These are phyloP conservation scores for Musa beccarii DNA, from an alignment of 176 grass and related monocot genomes.

Conservation along the genomic window DNA sequence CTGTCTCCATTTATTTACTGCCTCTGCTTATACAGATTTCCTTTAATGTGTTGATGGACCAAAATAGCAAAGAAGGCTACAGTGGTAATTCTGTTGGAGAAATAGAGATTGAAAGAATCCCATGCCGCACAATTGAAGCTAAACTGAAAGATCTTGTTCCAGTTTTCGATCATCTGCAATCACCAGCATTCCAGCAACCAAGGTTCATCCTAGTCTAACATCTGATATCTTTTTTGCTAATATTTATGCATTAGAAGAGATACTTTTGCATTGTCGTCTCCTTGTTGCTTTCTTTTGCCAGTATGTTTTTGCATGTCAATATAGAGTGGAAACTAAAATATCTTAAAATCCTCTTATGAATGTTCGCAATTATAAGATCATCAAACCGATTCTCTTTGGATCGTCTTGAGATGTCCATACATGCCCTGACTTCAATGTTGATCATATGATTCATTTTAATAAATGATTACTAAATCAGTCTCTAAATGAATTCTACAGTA, in stretches of 20 bases:
- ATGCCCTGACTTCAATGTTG: no score
- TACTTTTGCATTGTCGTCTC: not conserved
- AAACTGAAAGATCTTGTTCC: slow-evolving; percentile 76
- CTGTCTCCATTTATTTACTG: not conserved
- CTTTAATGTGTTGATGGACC: slow-evolving; percentile 63
- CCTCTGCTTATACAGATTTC: slow-evolving; percentile 36
- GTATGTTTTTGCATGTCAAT: no score
- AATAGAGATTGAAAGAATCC: slow-evolving; percentile 60
- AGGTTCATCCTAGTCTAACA: slow-evolving; percentile 18
- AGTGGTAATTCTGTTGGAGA: slow-evolving; percentile 33
- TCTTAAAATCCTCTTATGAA: not conserved
- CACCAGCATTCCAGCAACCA: slow-evolving; percentile 58
- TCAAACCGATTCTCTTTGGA: no score
- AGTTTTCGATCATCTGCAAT: slow-evolving; percentile 63
- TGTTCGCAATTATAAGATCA: no score
- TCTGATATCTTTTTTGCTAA: not conserved
- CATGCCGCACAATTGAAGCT: slow-evolving; percentile 47
- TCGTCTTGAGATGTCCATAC: no score
- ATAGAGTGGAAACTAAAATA: not conserved
- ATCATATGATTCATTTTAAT: no score
- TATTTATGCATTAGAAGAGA: not conserved
- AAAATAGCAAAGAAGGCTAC: slow-evolving; percentile 21
- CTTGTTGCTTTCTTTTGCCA: not conserved
- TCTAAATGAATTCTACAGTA: no score
- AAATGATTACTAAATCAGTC: no score